Conservation (phyloP, 2,329 filamentous ascomycete genomes). For the Sporothrix humicola region DNA sequence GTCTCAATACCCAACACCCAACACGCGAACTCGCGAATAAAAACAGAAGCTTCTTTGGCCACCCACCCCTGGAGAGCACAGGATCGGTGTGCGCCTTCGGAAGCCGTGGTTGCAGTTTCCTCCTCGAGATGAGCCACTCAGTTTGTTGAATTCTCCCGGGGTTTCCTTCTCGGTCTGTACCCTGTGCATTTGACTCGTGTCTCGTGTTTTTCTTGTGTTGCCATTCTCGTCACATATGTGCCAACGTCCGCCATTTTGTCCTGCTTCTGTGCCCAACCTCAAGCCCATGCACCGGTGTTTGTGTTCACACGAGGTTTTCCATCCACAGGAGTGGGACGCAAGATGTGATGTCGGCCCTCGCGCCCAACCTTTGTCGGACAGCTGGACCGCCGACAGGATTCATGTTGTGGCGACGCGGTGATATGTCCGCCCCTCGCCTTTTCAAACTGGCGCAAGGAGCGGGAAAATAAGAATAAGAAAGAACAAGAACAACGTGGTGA, state of each 20-base stretch:
- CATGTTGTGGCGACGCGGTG: neutral
- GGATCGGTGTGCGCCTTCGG: slow-evolving; percentile 31
- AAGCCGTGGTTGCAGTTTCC: slow-evolving; percentile 25
- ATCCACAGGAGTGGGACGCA: neutral
- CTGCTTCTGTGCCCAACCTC: no score
- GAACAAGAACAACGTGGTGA: neutral
- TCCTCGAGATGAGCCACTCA: slow-evolving; percentile 27
- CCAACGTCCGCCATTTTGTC: neutral
- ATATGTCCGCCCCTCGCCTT: neutral
- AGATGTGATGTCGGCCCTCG: neutral
- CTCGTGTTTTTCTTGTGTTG: neutral
- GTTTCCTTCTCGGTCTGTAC: neutral
- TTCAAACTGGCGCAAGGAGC: neutral
- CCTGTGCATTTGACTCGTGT: slow-evolving; percentile 1
- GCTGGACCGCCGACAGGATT: neutral
- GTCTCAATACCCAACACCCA: neutral
- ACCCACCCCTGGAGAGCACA: neutral
- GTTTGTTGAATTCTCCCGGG: neutral
- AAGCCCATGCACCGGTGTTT: no score
- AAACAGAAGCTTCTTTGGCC: neutral
- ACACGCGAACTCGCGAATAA: neutral
- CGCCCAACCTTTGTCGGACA: neutral
- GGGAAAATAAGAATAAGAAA: neutral
- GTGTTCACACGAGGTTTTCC: neutral
- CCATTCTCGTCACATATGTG: neutral